phyloP scores from a whole-genome alignment of 2,329 filamentous ascomycete genomes.

The Fusarium albidum region DNA sequence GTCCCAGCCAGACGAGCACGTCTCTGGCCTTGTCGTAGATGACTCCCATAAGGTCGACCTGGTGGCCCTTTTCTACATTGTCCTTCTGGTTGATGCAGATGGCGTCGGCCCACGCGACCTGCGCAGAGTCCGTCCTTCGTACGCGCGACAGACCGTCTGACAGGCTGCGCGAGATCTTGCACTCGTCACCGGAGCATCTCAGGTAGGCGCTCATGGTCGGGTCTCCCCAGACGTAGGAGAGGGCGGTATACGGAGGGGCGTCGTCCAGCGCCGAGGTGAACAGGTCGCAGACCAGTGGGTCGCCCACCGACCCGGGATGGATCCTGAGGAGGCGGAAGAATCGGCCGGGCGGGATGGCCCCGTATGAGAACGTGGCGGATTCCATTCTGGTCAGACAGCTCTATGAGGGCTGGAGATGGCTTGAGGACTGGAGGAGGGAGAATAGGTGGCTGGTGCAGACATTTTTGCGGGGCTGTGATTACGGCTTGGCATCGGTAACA shows the following conservation, averaged over 20 bases:
- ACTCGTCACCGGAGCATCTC: neutral
- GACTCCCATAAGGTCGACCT: constrained; percentile 16
- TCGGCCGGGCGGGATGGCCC: neutral
- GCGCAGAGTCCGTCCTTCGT: neutral
- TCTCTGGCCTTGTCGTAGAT: constrained; percentile 10
- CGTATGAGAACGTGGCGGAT: neutral
- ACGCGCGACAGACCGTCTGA: constrained; percentile 4
- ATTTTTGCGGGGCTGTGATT: too few relatives aligned
- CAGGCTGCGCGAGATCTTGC: constrained; percentile 7
- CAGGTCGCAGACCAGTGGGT: constrained; percentile 3
- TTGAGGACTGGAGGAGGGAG: too few relatives aligned
- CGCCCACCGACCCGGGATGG: neutral
- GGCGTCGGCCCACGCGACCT: constrained; percentile 5
- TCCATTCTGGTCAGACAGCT: constrained; percentile 14
- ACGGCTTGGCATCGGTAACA: too few relatives aligned
- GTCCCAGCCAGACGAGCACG: constrained; percentile 16
- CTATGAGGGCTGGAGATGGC: too few relatives aligned
- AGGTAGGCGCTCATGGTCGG: constrained; percentile 1
- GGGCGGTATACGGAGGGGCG: constrained; percentile 2
- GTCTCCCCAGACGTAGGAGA: constrained; percentile 7
- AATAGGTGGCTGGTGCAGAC: too few relatives aligned
- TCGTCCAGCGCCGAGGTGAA: constrained; percentile 7
- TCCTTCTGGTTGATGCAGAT: constrained; percentile 19
- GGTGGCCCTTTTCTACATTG: constrained; percentile 7
- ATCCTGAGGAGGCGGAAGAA: constrained; percentile 4